These are phyloP conservation scores for Epichloe gansuensis DNA, from an alignment of 2,329 filamentous ascomycete species.

Conservation along the genomic window DNA sequence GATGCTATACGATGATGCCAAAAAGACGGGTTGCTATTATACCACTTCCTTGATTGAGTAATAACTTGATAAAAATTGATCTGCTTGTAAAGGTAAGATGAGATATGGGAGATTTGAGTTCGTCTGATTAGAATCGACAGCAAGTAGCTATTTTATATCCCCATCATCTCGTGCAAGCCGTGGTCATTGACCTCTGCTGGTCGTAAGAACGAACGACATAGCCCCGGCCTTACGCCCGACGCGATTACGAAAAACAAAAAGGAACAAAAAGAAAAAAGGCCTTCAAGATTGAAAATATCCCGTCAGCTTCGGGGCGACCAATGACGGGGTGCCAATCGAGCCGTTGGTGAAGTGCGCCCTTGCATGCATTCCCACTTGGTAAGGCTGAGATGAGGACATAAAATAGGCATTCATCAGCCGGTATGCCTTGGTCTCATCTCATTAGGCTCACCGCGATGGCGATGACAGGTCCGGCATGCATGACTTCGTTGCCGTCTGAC, in stretches of 20 bases:
- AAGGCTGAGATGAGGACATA: neutral
- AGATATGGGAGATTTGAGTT: neutral
- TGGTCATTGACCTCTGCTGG: neutral
- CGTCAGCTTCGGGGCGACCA: neutral
- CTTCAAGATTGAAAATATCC: neutral
- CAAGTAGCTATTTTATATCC: neutral
- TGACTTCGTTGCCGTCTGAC: too few relatives aligned
- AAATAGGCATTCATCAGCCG: neutral
- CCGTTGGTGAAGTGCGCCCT: neutral
- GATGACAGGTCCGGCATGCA: too few relatives aligned
- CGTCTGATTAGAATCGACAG: neutral
- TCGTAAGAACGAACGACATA: neutral
- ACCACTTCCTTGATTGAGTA: neutral
- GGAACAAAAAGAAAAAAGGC: too few relatives aligned
- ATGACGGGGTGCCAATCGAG: neutral
- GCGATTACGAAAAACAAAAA: neutral
- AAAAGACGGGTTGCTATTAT: too few relatives aligned
- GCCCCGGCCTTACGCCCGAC: neutral
- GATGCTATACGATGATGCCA: neutral
- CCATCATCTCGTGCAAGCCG: neutral
- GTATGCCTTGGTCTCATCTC: neutral
- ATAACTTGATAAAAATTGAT: neutral
- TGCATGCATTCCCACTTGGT: neutral
- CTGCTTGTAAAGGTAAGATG: neutral
- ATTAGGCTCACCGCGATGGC: neutral